A percentile compares a stretch with the other conserved stretches of the same genome.
Conservation (phyloP, 2,329 filamentous ascomycete genomes). For the Fusarium buharicum region DNA sequence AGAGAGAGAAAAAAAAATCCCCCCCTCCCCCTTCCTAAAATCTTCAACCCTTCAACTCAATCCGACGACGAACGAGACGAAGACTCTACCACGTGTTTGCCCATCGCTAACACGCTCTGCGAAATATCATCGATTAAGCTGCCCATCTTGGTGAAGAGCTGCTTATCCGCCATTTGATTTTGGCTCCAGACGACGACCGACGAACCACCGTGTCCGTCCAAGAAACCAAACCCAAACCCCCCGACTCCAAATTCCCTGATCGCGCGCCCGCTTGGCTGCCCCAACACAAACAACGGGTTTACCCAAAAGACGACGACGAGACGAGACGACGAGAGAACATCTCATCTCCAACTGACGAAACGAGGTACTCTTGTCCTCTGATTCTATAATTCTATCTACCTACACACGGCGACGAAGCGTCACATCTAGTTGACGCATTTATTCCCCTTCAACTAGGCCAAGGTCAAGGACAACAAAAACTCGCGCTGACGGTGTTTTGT, state of each 20-base stretch:
- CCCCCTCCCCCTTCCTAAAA: conserved; percentile 33
- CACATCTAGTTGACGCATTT: conserved; percentile 35
- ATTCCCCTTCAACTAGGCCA: conserved; percentile 15
- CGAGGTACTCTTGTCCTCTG: conserved; percentile 11
- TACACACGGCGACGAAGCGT: conserved; percentile 42
- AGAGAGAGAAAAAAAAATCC: conserved; percentile 34
- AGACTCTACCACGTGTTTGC: conserved; percentile 35
- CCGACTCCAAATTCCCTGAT: conserved; percentile 43
- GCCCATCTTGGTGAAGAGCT: conserved; percentile 33
- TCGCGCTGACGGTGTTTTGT: conserved; percentile 43
- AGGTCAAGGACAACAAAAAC: conserved; percentile 37
- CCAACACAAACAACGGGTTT: conserved; percentile 37
- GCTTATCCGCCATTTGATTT: conserved; percentile 28
- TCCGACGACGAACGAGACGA: conserved; percentile 44
- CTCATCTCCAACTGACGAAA: conserved; percentile 21
- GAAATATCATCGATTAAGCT: conserved; percentile 33
- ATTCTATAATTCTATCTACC: conserved; percentile 13
- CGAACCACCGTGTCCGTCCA: conserved; percentile 40
- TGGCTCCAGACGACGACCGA: conserved; percentile 38
- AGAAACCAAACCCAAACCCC: conserved; percentile 2
- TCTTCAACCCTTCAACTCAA: conserved; percentile 47
- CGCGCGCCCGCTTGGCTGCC: conserved; percentile 42
- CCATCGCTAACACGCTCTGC: conserved; percentile 40
- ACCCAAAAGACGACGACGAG: conserved; percentile 21
- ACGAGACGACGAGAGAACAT: conserved; percentile 9